Base-by-base conservation (phyloP, 2,329 filamentous ascomycete genomes). In the Proliferodiscus dingleyae region DNA sequence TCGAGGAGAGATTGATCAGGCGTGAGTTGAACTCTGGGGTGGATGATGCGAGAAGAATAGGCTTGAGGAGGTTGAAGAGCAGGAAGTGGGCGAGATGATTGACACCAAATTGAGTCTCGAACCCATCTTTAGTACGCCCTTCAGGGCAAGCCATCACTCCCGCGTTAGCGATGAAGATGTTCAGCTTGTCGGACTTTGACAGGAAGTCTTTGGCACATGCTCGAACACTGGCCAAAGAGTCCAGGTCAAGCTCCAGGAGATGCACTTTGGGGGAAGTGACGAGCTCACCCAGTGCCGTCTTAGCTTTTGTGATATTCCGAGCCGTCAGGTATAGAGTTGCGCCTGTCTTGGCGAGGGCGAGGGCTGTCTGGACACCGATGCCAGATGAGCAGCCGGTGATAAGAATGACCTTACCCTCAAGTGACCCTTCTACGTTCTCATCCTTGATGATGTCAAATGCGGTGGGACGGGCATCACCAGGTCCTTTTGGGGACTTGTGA, bases 61-160 rank as follows among this genome's bases (percentile, higher is more conserved):
- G 58, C 24, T 71, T 71, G 15, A 80, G 64, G 2, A 77, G 67
- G 24, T 73, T 60, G 54, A 76, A 73, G 13, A 79, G 66, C 0
- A 77, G 66, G 61, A 78, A 79, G 50, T 77, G 72, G 15, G 62
- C 66, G 3, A 80, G 63, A 54, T 79, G 70, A 56, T 78, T 78
- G n/a, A 66, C 70, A 39, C 67, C 74, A 47, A 78, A 71, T 46
- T 79, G 74, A 0, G 59, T 59, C 50, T 79, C 75, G 55, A 68
- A 70, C 26, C 71, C 71, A 46, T 75, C 72, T 15, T 52, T 52
- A 1, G 70, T 75, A 16, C 66, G 50, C 11, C 68, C 61, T 37
- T 51, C 43, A 13, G 45, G 32, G 3, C 53, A 11, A 15, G 47
- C 52, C 49, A 54, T 50, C 22, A 51, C 40, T 44, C 57, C 56